Base-by-base conservation (phyloP, 148 eudicot species). In the Spergularia bocconei region DNA sequence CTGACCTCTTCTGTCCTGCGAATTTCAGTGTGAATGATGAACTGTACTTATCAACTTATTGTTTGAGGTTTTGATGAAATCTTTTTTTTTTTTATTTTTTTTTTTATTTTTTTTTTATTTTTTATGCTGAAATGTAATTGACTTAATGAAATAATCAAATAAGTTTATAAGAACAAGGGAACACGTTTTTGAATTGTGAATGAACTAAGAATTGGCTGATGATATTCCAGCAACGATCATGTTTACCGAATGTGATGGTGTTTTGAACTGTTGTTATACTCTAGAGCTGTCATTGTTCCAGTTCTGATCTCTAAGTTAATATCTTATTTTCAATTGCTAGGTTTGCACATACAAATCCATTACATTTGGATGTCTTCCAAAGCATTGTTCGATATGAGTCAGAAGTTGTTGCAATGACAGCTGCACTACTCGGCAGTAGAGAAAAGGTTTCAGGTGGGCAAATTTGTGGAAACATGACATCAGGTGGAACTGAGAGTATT, bases 401-500 rank as follows among this genome's bases (percentile, higher is more conserved):
- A 54, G 99, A 95, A 89, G 99, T 95, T 50, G 98, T 95, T 75
- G 91, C 97, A 52, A 95, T 95, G 99, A 92, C 98, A 53, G 94
- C 94, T 77, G 86, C 99, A 55, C 77, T 95, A 50, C 89, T 95
- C 70, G 97, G 98, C 23, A 88, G 92, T 82, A 90, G 87, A 80
- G 91, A 88, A 71, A 89, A 87, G 83, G 84, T 86, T 56, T 88
- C 97, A 74, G 99, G 97, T 29, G 98, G 97, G 75, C 91, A 91
- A 78, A 80, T 95, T 23, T 95, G 99, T 88, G 99, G 99, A 73
- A 95, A 95, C 75, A 95, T 95, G 99, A 95, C 99, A 50, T 95
- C 99, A 70, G 98, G 99, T 16, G 99, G 99, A 74, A 95, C 99
- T 7, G 99, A 95, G 84, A 95, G 99, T 83, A 95, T 95, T 80